These are phyloP conservation scores for Aquilaria sinensis DNA, from an alignment of 345 rosid species.

Conservation along the genomic window DNA sequence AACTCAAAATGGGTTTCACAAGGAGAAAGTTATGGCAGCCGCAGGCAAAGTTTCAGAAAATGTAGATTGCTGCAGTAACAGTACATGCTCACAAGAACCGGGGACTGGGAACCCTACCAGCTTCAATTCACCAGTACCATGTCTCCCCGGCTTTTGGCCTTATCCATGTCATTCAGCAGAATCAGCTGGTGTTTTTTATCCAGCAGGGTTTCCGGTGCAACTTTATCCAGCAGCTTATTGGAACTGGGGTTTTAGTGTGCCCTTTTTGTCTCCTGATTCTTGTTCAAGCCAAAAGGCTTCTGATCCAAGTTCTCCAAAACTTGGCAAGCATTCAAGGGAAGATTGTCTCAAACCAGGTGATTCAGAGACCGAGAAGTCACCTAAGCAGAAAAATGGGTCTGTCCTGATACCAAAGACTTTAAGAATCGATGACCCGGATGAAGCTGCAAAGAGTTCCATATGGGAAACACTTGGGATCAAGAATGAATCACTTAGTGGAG, in stretches of 20 bases:
- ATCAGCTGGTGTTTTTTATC: slow-evolving; percentile 25
- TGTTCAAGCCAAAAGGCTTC: slow-evolving; percentile 13
- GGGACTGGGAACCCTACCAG: slow-evolving; percentile 10
- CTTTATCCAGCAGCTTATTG: slow-evolving; percentile 40
- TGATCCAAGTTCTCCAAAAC: slow-evolving; percentile 21
- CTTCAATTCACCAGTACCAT: slow-evolving; percentile 21
- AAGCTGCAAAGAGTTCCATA: slow-evolving; percentile 31
- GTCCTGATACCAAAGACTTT: slow-evolving; percentile 28
- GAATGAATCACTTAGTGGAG: slow-evolving; percentile 21
- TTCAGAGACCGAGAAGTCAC: slow-evolving; percentile 15
- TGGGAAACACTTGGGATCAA: slow-evolving; percentile 38
- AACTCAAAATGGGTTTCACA: slow-evolving; percentile 20
- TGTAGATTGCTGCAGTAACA: slow-evolving; percentile 16
- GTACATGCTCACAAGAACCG: slow-evolving; percentile 2
- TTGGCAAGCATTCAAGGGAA: slow-evolving; percentile 68
- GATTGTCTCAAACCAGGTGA: slow-evolving; percentile 12
- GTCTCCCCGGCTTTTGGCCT: slow-evolving; percentile 31
- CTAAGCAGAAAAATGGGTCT: background rate
- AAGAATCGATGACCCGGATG: slow-evolving; percentile 34
- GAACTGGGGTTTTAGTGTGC: slow-evolving; percentile 18
- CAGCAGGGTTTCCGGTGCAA: slow-evolving; percentile 31
- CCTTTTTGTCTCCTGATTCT: slow-evolving; percentile 10
- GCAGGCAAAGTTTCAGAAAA: slow-evolving; percentile 20
- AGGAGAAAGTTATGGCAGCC: slow-evolving; percentile 3
- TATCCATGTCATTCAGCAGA: slow-evolving; percentile 33